A percentile compares a stretch with the other conserved stretches of the same genome.
Conservation (phyloP, 306 rosid genomes). For the Corylus avellana region DNA sequence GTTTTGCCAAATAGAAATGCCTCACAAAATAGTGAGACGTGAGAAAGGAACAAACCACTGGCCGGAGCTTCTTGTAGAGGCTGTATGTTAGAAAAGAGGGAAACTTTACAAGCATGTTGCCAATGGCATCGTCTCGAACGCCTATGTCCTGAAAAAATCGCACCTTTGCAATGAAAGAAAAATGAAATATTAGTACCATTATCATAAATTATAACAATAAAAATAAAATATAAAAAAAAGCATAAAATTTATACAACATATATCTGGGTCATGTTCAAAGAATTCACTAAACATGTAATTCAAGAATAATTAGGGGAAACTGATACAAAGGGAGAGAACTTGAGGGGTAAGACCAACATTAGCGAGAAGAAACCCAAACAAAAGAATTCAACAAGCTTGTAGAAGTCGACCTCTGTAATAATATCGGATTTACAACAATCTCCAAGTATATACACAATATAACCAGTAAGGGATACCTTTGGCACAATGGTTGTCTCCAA, state of each 20-base stretch:
- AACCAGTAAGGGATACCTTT: slow-evolving; percentile 56
- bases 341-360: slow-evolving; percentile 18
- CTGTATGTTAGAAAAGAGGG: slow-evolving; percentile 85
- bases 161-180: slow-evolving; percentile 52
- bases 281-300: not conserved
- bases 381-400: slow-evolving; percentile 17
- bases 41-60: slow-evolving; percentile 67
- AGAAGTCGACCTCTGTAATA: not conserved
- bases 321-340: not conserved
- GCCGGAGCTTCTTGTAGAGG: slow-evolving; percentile 83
- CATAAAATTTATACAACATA: not conserved
- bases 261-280: not conserved
- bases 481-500: slow-evolving; percentile 75
- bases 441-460: slow-evolving; percentile 3
- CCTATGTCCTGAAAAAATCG: slow-evolving; percentile 77
- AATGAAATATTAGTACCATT: slow-evolving; percentile 21
- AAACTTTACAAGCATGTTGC: slow-evolving; percentile 93
- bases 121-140: slow-evolving; percentile 71
- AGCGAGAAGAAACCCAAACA: not conserved
- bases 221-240: not conserved
- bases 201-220: slow-evolving; percentile 12
- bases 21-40: not conserved
- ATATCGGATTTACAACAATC: not conserved
- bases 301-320: slow-evolving; percentile 17
- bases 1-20: not conserved